phyloP scores from a whole-genome alignment of 805 yeast species.

The Yueomyces sinensis region DNA sequence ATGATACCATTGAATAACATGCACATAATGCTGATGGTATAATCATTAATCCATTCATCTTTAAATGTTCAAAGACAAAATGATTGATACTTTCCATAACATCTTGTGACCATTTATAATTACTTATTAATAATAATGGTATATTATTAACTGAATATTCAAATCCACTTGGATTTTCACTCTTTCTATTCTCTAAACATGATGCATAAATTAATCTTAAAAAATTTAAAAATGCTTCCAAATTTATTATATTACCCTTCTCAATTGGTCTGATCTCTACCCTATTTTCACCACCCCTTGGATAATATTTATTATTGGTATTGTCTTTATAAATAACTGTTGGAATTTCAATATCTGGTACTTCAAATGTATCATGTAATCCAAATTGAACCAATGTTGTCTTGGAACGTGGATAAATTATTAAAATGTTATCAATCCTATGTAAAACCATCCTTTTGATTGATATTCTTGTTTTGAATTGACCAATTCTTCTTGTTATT shows the following conservation, averaged over 20 bases:
- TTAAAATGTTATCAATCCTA: constrained; percentile 5
- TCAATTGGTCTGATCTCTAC: constrained; percentile 48
- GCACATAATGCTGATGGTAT: constrained; percentile 57
- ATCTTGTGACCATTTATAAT: constrained; percentile 54
- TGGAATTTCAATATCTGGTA: constrained; percentile 70
- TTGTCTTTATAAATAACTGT: constrained; percentile 49
- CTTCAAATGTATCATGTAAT: constrained; percentile 40
- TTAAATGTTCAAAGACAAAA: constrained; percentile 60
- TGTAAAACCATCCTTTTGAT: background rate
- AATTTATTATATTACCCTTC: constrained; percentile 49
- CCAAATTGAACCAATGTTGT: constrained; percentile 72
- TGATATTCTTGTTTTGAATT: no score
- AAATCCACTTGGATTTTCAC: constrained; percentile 16
- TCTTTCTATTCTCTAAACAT: constrained; percentile 20
- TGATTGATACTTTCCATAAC: constrained; percentile 60
- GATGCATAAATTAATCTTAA: constrained; percentile 35
- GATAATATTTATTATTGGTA: constrained; percentile 22
- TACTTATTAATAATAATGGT: constrained; percentile 57
- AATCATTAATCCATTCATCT: constrained; percentile 58
- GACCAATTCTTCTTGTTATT: no score
- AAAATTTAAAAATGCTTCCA: constrained; percentile 58
- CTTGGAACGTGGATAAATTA: constrained; percentile 70
- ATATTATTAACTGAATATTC: constrained; percentile 30
- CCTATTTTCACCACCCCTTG: constrained; percentile 15
- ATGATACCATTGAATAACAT: constrained; percentile 57